A percentile compares a stretch with the other conserved stretches of the same genome.
Conservation (phyloP, 495 filamentous ascomycete species). For the Cercophora samala region DNA sequence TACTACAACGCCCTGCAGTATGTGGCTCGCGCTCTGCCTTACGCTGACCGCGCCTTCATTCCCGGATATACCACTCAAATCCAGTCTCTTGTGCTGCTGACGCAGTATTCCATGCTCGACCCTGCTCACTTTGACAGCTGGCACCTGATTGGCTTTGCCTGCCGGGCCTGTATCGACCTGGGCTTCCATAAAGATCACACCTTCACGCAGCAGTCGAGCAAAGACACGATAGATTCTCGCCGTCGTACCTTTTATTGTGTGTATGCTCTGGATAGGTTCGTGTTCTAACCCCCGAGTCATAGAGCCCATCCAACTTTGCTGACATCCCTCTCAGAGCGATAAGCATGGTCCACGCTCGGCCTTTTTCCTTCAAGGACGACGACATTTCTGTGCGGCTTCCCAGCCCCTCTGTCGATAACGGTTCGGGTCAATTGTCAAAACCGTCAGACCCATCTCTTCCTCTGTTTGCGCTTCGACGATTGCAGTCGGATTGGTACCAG, state of each 20-base stretch:
- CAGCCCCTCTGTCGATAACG: conserved; percentile 36
- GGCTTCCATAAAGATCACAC: conserved; percentile 84
- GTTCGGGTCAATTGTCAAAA: conserved; percentile 40
- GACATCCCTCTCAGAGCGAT: conserved; percentile 57
- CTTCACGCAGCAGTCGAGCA: conserved; percentile 57
- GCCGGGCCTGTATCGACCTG: conserved; percentile 77
- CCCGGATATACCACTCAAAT: conserved; percentile 80
- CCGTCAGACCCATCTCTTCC: conserved; percentile 54
- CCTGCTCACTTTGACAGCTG: conserved; percentile 86
- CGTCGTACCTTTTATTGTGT: conserved; percentile 81
- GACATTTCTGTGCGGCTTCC: conserved; percentile 68
- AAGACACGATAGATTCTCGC: conserved; percentile 66
- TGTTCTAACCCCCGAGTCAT: conserved; percentile 9
- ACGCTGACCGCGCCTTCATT: conserved; percentile 74
- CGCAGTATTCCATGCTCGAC: conserved; percentile 82
- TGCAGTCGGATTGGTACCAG: conserved; percentile 81
- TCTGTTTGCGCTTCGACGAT: conserved; percentile 69
- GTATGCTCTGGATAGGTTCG: conserved; percentile 80
- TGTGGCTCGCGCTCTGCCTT: conserved; percentile 64
- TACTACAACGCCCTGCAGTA: conserved; percentile 64
- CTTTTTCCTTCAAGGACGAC: conserved; percentile 89
- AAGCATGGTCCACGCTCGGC: conserved; percentile 71
- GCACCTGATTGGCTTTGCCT: conserved; percentile 84
- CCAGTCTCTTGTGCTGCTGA: conserved; percentile 79
- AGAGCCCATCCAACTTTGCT: background rate